Evolutionary conservation across 129 eudicot genomes (phyloP).

Genomic region (Glebionis coronaria): DNA sequence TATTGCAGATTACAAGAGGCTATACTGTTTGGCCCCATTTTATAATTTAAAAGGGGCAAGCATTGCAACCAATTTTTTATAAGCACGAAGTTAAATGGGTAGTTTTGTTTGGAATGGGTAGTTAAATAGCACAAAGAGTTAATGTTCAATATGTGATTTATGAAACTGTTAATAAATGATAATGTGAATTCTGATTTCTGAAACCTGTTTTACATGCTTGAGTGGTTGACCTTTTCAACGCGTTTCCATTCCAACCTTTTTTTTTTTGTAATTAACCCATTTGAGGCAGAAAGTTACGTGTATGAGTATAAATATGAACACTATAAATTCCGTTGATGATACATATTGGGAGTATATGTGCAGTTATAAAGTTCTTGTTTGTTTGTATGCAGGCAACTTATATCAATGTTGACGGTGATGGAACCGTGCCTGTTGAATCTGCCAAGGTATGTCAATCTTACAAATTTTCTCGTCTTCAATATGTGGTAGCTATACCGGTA

Average conservation of each 20-base stretch:
- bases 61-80: too few relatives aligned
- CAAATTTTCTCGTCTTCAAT: neutral
- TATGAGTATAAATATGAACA: neutral
- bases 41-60: neutral
- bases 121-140: too few relatives aligned
- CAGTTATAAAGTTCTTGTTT: neutral
- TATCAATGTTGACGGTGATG: slow-evolving; percentile 86
- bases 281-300: neutral
- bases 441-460: slow-evolving; percentile 58
- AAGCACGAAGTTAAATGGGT: neutral
- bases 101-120: neutral
- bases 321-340: neutral
- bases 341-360: neutral
- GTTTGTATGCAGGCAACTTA: slow-evolving; percentile 66
- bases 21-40: slow-evolving; percentile 2
- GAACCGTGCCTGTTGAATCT: slow-evolving; percentile 96
- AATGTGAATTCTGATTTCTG: too few relatives aligned
- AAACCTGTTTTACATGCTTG: too few relatives aligned
- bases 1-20: neutral
- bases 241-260: too few relatives aligned
- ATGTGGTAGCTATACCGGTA: neutral
- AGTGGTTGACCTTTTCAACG: too few relatives aligned
- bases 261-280: neutral
- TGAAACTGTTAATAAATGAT: too few relatives aligned
- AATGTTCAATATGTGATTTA: too few relatives aligned